Conservation (phyloP, 345 rosid species). For the Eutrema yunnanense region DNA sequence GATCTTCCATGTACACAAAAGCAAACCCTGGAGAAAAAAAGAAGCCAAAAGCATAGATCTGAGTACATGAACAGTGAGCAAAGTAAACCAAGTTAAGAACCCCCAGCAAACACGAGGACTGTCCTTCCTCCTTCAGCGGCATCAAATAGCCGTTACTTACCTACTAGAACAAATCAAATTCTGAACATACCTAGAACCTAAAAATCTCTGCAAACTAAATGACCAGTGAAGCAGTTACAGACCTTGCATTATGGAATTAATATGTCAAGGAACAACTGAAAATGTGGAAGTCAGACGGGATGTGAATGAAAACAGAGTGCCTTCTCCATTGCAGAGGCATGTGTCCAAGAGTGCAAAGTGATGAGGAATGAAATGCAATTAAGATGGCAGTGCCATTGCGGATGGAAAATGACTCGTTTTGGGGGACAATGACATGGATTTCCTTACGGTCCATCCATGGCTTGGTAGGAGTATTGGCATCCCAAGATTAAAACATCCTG, state of each 20-base stretch:
- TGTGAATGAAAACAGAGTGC: constrained; percentile 66
- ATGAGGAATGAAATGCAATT: constrained; percentile 73
- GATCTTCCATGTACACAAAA: constrained; percentile 92
- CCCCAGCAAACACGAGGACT: constrained; percentile 29
- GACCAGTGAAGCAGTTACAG: constrained; percentile 80
- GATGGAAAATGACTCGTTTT: constrained; percentile 62
- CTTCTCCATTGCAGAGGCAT: constrained; percentile 56
- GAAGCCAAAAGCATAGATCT: neutral
- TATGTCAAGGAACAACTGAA: constrained; percentile 89
- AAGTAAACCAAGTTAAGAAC: constrained; percentile 23
- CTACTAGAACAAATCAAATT: constrained; percentile 32
- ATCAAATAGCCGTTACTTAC: constrained; percentile 28
- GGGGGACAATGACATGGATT: constrained; percentile 47
- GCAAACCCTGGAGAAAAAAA: constrained; percentile 56
- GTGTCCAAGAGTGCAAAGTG: constrained; percentile 72
- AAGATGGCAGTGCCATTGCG: constrained; percentile 64
- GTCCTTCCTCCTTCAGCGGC: constrained; percentile 24
- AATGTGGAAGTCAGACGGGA: constrained; percentile 78
- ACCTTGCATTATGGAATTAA: constrained; percentile 77
- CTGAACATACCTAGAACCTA: constrained; percentile 43
- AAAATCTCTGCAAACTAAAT: constrained; percentile 54
- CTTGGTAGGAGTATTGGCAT: constrained; percentile 46
- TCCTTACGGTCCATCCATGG: constrained; percentile 59
- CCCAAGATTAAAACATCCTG: constrained; percentile 66
- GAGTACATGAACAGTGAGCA: constrained; percentile 3